phyloP scores from a whole-genome alignment of 805 yeast genomes.

The Cyberlindnera mrakii region DNA sequence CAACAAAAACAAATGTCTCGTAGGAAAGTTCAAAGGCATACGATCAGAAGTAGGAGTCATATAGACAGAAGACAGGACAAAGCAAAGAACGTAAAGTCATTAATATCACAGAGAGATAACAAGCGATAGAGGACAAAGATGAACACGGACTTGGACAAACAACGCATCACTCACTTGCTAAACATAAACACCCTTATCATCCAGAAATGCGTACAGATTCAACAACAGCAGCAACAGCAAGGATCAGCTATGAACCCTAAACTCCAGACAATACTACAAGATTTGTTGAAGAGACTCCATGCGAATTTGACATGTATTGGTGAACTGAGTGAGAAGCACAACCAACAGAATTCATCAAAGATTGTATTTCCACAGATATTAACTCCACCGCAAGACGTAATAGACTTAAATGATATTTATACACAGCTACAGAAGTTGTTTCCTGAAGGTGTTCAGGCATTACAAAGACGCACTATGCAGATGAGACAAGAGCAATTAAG shows the following conservation, averaged over 20 bases:
- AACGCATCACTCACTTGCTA: slow-evolving; percentile 18
- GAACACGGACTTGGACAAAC: slow-evolving; percentile 20
- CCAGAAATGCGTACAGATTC: slow-evolving; percentile 21
- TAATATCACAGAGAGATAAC: no score
- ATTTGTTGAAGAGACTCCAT: slow-evolving; percentile 21
- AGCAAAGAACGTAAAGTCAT: no score
- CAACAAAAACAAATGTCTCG: no score
- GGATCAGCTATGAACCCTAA: slow-evolving; percentile 13
- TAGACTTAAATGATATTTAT: slow-evolving; percentile 21
- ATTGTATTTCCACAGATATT: slow-evolving; percentile 20
- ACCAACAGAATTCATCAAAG: slow-evolving; percentile 8
- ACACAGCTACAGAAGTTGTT: slow-evolving; percentile 19
- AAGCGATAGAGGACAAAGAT: slow-evolving; percentile 2
- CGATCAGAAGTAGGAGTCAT: no score
- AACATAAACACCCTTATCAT: slow-evolving; percentile 22
- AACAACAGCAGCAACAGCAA: slow-evolving; percentile 17
- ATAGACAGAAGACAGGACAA: no score
- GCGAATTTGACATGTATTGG: slow-evolving; percentile 26
- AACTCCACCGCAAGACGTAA: slow-evolving; percentile 22
- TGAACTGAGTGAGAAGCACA: slow-evolving; percentile 22
- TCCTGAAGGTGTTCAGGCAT: slow-evolving; percentile 22
- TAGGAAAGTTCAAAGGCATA: no score
- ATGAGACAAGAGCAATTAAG: slow-evolving; percentile 9
- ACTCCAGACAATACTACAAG: slow-evolving; percentile 18
- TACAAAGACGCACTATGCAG: slow-evolving; percentile 14